Evolutionary conservation across 2,329 filamentous ascomycete species (phyloP).

Genomic region (Colletotrichum graminicola): DNA sequence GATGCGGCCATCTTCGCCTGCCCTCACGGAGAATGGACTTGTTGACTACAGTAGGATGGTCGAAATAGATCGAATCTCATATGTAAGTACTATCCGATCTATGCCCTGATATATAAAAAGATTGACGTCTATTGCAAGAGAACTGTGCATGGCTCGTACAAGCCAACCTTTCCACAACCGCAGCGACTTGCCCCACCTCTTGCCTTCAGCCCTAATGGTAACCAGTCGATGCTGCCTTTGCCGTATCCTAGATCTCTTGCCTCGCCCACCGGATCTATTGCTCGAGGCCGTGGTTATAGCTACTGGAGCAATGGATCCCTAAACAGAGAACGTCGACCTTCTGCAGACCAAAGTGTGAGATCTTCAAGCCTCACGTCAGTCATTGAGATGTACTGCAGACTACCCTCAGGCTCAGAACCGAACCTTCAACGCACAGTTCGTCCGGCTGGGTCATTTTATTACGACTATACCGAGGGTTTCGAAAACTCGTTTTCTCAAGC

Average conservation of each 20-base stretch:
- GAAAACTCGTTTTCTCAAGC: slow-evolving; percentile 49
- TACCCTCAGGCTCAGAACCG: slow-evolving; percentile 43
- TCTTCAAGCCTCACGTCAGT: slow-evolving; percentile 64
- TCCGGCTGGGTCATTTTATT: slow-evolving; percentile 58
- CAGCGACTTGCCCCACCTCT: slow-evolving; percentile 54
- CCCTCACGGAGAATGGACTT: slow-evolving; percentile 60
- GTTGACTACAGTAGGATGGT: slow-evolving; percentile 65
- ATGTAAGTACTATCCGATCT: slow-evolving; percentile 52
- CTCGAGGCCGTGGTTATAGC: slow-evolving; percentile 42
- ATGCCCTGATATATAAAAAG: neutral
- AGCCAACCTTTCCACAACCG: slow-evolving; percentile 52
- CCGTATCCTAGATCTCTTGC: slow-evolving; percentile 43
- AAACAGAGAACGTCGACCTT: slow-evolving; percentile 51
- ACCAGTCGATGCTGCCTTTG: slow-evolving; percentile 57
- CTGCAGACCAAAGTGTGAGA: slow-evolving; percentile 55
- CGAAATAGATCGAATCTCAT: slow-evolving; percentile 61
- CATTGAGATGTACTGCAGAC: slow-evolving; percentile 60
- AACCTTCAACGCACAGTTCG: slow-evolving; percentile 48
- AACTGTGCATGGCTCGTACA: slow-evolving; percentile 58
- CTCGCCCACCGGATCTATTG: slow-evolving; percentile 38
- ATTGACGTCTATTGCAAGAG: slow-evolving; percentile 52
- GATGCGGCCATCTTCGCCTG: slow-evolving; percentile 62
- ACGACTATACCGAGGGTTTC: slow-evolving; percentile 67
- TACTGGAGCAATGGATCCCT: slow-evolving; percentile 44
- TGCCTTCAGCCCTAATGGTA: slow-evolving; percentile 55